These are phyloP conservation scores for Colletotrichum ledebouriae DNA, from an alignment of 2,329 filamentous ascomycete genomes.

Conservation along the genomic window DNA sequence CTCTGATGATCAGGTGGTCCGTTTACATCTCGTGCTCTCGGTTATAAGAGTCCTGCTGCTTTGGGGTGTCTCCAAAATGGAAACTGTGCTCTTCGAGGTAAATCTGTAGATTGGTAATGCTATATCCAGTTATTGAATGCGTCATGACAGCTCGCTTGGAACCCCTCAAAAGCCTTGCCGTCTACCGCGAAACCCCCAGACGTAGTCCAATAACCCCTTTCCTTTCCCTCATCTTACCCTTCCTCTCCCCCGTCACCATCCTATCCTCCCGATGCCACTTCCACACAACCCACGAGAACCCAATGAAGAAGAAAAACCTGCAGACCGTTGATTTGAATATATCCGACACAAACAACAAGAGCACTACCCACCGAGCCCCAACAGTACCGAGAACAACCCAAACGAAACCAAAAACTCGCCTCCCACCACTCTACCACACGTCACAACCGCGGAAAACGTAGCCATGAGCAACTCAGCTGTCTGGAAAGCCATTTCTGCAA, in stretches of 20 bases:
- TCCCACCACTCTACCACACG: neutral
- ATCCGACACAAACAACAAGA: neutral
- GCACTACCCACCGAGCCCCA: conserved; percentile 32
- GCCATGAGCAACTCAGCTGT: conserved; percentile 23
- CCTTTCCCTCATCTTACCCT: conserved; percentile 9
- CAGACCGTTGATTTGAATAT: conserved; percentile 3
- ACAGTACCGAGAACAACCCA: conserved; percentile 10
- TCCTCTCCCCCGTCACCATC: neutral
- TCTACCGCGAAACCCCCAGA: conserved; percentile 25
- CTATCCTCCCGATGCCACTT: conserved; percentile 19
- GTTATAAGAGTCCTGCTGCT: too few species aligned
- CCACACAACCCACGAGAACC: conserved; percentile 31
- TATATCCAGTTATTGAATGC: neutral
- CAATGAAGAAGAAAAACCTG: conserved; percentile 34
- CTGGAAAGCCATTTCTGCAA: conserved; percentile 34
- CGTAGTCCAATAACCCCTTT: conserved; percentile 36
- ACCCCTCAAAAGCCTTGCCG: conserved; percentile 26
- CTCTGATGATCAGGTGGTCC: neutral
- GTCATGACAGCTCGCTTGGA: conserved; percentile 20
- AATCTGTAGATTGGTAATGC: neutral
- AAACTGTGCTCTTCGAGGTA: too few species aligned
- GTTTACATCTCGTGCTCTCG: too few species aligned
- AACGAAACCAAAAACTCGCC: neutral
- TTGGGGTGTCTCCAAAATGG: too few species aligned
- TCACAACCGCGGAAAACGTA: conserved; percentile 20